These are phyloP conservation scores for Jacaranda copaia DNA, from an alignment of 257 asterid species.

Conservation along the genomic window DNA sequence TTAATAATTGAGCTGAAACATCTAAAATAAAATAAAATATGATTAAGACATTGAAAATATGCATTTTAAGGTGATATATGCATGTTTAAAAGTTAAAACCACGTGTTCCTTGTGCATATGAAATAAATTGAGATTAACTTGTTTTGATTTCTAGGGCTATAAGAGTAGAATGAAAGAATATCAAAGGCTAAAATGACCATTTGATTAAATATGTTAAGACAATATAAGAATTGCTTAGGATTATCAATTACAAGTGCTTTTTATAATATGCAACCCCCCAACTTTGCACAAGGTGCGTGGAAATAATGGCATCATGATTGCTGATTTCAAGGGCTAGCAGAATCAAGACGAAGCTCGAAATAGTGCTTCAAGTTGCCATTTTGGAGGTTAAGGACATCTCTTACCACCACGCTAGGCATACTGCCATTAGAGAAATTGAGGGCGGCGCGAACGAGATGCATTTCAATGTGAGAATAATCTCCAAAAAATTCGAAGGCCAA, in stretches of 20 bases:
- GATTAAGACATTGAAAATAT: too few relatives aligned
- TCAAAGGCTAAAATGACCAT: not conserved
- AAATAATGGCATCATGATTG: conserved; percentile 70
- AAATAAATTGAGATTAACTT: not conserved
- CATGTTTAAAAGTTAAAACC: too few relatives aligned
- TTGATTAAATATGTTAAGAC: not conserved
- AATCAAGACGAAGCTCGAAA: conserved; percentile 74
- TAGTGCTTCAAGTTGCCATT: conserved; percentile 68
- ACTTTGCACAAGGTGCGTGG: conserved; percentile 12
- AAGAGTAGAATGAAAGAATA: not conserved
- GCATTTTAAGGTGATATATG: too few relatives aligned
- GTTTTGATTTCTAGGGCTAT: not conserved
- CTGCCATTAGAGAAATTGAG: conserved; percentile 64
- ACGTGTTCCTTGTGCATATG: too few relatives aligned
- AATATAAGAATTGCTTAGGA: not conserved
- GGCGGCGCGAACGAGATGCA: conserved; percentile 80
- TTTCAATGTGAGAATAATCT: conserved; percentile 75
- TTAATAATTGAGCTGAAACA: too few relatives aligned
- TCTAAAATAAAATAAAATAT: too few relatives aligned
- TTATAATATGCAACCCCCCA: not conserved
- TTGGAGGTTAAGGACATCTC: conserved; percentile 92
- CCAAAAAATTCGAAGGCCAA: conserved; percentile 73
- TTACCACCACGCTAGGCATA: conserved; percentile 93
- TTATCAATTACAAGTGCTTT: not conserved
- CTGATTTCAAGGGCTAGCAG: conserved; percentile 67